Percentiles rank a stretch among this genome's conserved stretches.
Conservation (phyloP, 805 yeast species). For the Pichia scutulata region DNA sequence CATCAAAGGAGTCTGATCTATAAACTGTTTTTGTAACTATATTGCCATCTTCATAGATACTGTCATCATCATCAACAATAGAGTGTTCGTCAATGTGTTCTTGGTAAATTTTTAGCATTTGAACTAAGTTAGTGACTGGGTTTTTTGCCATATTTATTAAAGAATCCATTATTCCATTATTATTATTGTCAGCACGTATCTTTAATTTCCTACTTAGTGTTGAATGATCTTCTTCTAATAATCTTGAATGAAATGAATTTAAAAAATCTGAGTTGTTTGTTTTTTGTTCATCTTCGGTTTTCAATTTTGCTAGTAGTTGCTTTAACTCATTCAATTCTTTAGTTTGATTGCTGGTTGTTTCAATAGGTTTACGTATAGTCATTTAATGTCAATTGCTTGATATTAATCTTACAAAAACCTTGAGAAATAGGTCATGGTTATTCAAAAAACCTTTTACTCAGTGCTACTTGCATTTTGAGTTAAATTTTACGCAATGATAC, state of each 20-base stretch:
- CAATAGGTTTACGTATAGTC: background rate
- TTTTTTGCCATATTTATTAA: background rate
- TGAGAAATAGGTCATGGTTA: background rate
- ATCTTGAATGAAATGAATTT: background rate
- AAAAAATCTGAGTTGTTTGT: background rate
- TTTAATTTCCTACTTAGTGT: background rate
- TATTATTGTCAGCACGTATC: background rate
- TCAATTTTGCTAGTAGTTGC: background rate
- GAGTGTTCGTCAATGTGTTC: background rate
- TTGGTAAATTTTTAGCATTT: background rate
- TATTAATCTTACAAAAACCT: too few species aligned
- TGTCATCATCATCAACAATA: background rate
- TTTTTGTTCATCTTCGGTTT: background rate
- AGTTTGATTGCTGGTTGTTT: background rate
- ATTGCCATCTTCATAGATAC: slow-evolving; percentile 8
- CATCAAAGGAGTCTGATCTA: slow-evolving; percentile 9
- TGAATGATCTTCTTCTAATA: background rate
- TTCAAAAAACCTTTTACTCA: background rate
- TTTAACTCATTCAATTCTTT: background rate
- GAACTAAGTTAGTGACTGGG: background rate
- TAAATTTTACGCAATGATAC: background rate
- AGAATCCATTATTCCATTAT: background rate
- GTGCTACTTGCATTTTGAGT: background rate
- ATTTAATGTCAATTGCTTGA: background rate
- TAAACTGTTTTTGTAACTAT: slow-evolving; percentile 11